Conservation (phyloP, 2,329 filamentous ascomycete genomes). For the Aspergillus transmontanensis region DNA sequence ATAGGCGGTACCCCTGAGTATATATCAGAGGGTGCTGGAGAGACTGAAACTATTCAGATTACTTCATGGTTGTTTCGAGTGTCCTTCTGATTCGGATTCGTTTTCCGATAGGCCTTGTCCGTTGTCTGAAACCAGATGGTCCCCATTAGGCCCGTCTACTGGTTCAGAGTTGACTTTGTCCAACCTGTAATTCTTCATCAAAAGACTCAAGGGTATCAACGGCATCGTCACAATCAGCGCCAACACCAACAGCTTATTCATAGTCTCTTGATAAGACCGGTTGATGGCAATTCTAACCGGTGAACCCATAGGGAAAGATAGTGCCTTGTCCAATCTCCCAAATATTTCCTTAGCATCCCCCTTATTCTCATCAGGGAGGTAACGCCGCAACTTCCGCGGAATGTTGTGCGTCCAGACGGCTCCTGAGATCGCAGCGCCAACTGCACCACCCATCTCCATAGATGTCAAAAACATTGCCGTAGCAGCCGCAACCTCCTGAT, state of each 20-base stretch:
- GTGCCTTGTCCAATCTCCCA: constrained; percentile 55
- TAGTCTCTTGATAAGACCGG: constrained; percentile 66
- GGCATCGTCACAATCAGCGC: constrained; percentile 59
- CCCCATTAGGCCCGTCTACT: constrained; percentile 12
- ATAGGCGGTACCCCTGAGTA: not conserved
- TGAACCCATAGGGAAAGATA: constrained; percentile 60
- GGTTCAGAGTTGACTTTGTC: constrained; percentile 44
- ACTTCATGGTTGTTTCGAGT: constrained; percentile 31
- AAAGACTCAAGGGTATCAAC: constrained; percentile 57
- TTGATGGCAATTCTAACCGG: constrained; percentile 63
- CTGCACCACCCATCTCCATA: constrained; percentile 61
- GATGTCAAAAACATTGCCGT: constrained; percentile 65
- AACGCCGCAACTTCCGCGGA: constrained; percentile 50
- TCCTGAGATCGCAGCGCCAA: constrained; percentile 62
- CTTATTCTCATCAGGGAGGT: constrained; percentile 52
- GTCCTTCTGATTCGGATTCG: constrained; percentile 22
- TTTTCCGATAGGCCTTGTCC: constrained; percentile 15
- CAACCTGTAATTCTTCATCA: constrained; percentile 62
- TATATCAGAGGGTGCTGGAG: not conserved
- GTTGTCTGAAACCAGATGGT: constrained; percentile 31
- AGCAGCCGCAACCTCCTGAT: constrained; percentile 63
- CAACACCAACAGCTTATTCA: constrained; percentile 60
- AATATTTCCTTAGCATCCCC: constrained; percentile 53
- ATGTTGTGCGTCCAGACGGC: constrained; percentile 68
- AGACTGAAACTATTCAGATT: not conserved